Evolutionary conservation across 2,329 filamentous ascomycete species (phyloP).

Genomic region (Aureobasidium lini): DNA sequence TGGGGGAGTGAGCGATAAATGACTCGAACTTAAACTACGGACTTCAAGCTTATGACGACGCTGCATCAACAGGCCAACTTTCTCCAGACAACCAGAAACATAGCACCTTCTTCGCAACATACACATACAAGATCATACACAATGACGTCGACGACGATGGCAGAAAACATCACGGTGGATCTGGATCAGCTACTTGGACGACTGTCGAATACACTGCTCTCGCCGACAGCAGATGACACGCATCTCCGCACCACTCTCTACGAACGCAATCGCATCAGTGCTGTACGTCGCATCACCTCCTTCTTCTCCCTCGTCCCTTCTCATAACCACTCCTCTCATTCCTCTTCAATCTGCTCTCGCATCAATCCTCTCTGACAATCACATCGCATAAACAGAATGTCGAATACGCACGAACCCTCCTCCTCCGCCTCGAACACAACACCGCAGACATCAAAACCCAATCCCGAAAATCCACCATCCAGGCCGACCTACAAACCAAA

Average conservation of each 20-base stretch:
- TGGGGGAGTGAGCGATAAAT: neutral
- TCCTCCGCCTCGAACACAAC: conserved; percentile 65
- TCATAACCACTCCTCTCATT: neutral
- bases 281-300: conserved; percentile 34
- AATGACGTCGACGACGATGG: neutral
- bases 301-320: neutral
- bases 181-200: conserved; percentile 59
- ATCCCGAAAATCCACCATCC: conserved; percentile 52
- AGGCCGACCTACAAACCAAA: conserved; percentile 57
- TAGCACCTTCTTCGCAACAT: too few species aligned
- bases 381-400: conserved; percentile 43
- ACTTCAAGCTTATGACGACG: neutral
- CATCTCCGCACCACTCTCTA: conserved; percentile 55
- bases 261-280: conserved; percentile 54
- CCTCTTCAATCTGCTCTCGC: conserved; percentile 31
- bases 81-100: neutral
- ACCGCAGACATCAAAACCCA: conserved; percentile 49
- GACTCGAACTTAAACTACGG: neutral
- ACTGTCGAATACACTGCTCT: conserved; percentile 58
- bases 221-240: conserved; percentile 49
- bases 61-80: neutral
- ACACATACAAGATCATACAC: neutral
- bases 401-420: conserved; percentile 60
- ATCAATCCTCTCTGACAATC: neutral
- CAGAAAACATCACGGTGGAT: conserved; percentile 30